Base-by-base conservation (phyloP, 2,329 filamentous ascomycete species). In the Aspergillus neoniger region DNA sequence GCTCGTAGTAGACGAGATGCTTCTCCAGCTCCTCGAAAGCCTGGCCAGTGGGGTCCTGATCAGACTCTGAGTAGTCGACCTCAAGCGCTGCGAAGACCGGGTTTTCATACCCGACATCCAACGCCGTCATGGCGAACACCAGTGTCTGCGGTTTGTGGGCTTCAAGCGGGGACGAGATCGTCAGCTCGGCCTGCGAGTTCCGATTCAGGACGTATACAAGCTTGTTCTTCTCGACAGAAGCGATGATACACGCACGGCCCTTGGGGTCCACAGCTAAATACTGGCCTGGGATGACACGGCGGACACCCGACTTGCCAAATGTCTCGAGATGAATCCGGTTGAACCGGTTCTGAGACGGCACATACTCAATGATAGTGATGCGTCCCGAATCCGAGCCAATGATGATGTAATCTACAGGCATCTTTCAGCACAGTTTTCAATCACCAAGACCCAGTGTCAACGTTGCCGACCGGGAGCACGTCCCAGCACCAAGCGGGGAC, bases 201-300 rank as follows among this genome's bases (percentile, higher is more conserved):
- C 96, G 89, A 77, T 98, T 98, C 68, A 99, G 84, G 71, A 99
- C 94, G 79, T 99, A 99, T 68, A 99, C 95, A 59, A 99, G 89
- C 81, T 99, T 99, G 81, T 98, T 99, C 85, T 99, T 99, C 80
- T 99, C 96, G 58, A 94, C 85, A 5, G 93, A 94, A 9, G 95
- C 92, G 63, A 98, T 91, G 74, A 99, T 84, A 73, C 94, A 96
- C 58, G 96, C 96, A 80, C 95, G 88, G 58, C 95, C 95, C 77
- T 96, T 96, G 28, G 95, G 95, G 72, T 99, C 95, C 55, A 92
- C 91, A 6, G 94, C 95, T 28, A 99, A 85, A 72, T 97, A 99
- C 77, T 99, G 92, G 62, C 96, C 95, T 2, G 96, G 95, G 48
- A 99, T 87, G 39, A 98, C 94, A 70, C 95, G 88, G 60, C 96